Conservation (phyloP, 805 yeast species). For the Hanseniaspora clermontiae region DNA sequence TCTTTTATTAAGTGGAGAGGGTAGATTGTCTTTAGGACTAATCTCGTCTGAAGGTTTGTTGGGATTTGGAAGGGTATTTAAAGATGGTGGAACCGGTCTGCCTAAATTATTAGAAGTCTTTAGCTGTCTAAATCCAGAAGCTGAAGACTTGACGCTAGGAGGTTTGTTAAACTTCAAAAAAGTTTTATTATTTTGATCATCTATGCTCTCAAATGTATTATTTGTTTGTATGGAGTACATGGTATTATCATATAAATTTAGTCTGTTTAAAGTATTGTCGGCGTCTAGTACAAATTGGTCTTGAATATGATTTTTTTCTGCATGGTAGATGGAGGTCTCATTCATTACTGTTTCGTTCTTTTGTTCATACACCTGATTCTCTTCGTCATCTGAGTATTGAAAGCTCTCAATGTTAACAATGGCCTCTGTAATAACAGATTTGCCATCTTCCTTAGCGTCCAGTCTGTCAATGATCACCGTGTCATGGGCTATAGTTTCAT, state of each 20-base stretch:
- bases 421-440: not conserved
- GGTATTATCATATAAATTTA: not conserved
- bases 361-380: not conserved
- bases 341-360: not conserved
- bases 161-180: constrained; percentile 4
- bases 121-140: constrained; percentile 5
- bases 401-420: not conserved
- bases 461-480: not conserved
- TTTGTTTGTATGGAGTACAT: not conserved
- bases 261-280: constrained; percentile 5
- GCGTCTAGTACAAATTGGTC: constrained; percentile 6
- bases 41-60: not conserved
- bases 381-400: not conserved
- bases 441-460: not conserved
- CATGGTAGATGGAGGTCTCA: not conserved
- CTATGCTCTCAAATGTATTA: not conserved
- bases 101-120: not conserved
- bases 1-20: constrained; percentile 1
- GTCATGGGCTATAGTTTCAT: not conserved
- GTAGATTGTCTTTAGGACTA: not conserved
- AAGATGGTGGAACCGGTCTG: constrained; percentile 5
- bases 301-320: not conserved
- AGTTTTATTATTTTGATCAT: not conserved
- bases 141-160: constrained; percentile 14
- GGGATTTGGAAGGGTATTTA: not conserved